Evolutionary conservation across 2,329 filamentous ascomycete species (phyloP).

Genomic region (Pseudogymnoascus sp.): DNA sequence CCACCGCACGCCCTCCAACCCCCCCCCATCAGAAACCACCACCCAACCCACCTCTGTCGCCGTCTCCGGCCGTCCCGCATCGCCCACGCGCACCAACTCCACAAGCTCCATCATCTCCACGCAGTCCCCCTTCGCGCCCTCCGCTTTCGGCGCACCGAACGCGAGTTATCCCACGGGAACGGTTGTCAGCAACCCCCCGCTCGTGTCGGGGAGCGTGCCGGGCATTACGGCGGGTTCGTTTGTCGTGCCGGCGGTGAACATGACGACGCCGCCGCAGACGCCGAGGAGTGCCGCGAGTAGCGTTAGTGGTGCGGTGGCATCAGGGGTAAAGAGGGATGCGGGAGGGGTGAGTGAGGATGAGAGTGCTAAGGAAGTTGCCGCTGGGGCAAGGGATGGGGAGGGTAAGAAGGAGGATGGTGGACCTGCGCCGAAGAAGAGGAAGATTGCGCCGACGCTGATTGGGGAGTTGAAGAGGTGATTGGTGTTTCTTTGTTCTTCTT

Average conservation of each 20-base stretch:
- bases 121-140: constrained; percentile 32
- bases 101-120: constrained; percentile 66
- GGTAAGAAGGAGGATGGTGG: constrained; percentile 32
- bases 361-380: constrained; percentile 36
- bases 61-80: constrained; percentile 54
- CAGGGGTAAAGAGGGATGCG: constrained; percentile 48
- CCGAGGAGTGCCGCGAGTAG: constrained; percentile 56
- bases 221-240: constrained; percentile 49
- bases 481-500: neutral
- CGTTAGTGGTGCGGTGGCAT: constrained; percentile 38
- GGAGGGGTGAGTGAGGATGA: constrained; percentile 40
- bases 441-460: constrained; percentile 61
- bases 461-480: constrained; percentile 1
- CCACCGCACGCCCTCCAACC: constrained; percentile 50
- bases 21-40: constrained; percentile 50
- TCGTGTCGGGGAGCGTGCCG: constrained; percentile 70
- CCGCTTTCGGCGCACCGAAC: constrained; percentile 29
- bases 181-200: constrained; percentile 68
- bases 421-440: constrained; percentile 48
- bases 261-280: constrained; percentile 87
- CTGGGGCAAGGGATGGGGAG: constrained; percentile 24
- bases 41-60: constrained; percentile 49
- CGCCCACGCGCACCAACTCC: constrained; percentile 78
- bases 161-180: constrained; percentile 37
- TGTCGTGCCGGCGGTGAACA: constrained; percentile 52